Evolutionary conservation across 2,329 filamentous ascomycete species (phyloP).

Genomic region (Curvularia lunata): DNA sequence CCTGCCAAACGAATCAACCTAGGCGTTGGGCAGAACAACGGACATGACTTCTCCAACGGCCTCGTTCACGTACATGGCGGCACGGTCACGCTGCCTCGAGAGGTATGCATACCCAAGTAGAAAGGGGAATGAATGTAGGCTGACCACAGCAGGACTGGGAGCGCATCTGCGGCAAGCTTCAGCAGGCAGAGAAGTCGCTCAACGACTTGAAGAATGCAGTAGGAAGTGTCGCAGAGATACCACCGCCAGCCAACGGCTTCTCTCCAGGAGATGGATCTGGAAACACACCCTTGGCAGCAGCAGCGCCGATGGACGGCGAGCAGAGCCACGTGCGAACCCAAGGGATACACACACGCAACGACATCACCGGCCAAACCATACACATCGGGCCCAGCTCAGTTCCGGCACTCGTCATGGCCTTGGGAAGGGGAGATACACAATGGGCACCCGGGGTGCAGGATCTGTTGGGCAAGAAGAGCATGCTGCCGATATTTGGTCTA

Average conservation of each 20-base stretch:
- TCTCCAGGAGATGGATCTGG: slow-evolving; percentile 37
- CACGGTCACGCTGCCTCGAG: slow-evolving; percentile 50
- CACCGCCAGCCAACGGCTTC: slow-evolving; percentile 43
- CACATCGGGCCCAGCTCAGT: slow-evolving; percentile 68
- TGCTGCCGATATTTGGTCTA: slow-evolving; percentile 66
- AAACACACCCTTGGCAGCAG: slow-evolving; percentile 44
- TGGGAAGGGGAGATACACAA: slow-evolving; percentile 54
- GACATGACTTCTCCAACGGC: slow-evolving; percentile 48
- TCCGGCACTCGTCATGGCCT: slow-evolving; percentile 63
- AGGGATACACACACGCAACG: slow-evolving; percentile 66
- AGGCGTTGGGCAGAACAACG: slow-evolving; percentile 40
- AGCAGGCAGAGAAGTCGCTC: slow-evolving; percentile 56
- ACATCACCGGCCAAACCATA: slow-evolving; percentile 65
- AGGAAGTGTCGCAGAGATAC: slow-evolving; percentile 46
- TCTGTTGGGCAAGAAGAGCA: slow-evolving; percentile 63
- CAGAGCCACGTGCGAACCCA: slow-evolving; percentile 56
- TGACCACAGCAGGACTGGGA: slow-evolving; percentile 53
- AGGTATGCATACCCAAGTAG: slow-evolving; percentile 30
- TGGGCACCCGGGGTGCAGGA: slow-evolving; percentile 61
- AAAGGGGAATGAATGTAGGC: slow-evolving; percentile 3
- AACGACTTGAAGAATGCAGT: slow-evolving; percentile 53
- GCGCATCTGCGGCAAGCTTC: slow-evolving; percentile 56
- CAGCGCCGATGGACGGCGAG: slow-evolving; percentile 46
- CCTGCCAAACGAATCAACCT: slow-evolving; percentile 49
- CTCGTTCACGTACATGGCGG: slow-evolving; percentile 49